phyloP scores from a whole-genome alignment of 352 stramenopile species.

The Thraustochytrium sp. region DNA sequence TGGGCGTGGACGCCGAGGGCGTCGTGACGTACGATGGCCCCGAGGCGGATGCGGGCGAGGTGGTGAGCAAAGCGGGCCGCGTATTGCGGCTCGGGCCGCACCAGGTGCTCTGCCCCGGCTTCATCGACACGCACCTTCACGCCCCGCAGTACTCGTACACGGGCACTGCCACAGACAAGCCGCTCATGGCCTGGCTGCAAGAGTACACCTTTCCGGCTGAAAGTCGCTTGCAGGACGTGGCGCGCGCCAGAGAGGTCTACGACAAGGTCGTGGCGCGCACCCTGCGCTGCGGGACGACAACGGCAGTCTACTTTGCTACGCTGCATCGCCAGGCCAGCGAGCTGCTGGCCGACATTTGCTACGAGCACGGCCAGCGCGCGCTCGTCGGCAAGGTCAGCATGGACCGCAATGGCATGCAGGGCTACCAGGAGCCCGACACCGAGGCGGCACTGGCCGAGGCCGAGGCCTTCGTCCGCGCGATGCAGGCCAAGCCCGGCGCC shows the following conservation, averaged over 20 bases:
- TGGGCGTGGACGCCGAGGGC: neutral
- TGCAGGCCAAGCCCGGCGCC: constrained; percentile 52
- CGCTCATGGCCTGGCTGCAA: constrained; percentile 84
- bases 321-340: constrained; percentile 81
- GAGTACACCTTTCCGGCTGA: constrained; percentile 89
- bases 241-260: constrained; percentile 73
- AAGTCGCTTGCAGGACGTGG: constrained; percentile 57
- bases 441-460: constrained; percentile 71
- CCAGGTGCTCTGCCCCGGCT: constrained; percentile 78
- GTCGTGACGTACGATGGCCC: neutral
- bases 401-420: constrained; percentile 77
- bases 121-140: constrained; percentile 87
- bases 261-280: constrained; percentile 73
- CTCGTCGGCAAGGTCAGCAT: constrained; percentile 92
- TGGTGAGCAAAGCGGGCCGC: neutral
- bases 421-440: constrained; percentile 72
- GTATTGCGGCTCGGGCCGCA: neutral
- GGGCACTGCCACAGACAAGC: constrained; percentile 83
- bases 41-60: neutral
- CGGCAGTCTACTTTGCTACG: constrained; percentile 86
- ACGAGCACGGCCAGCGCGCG: constrained; percentile 72
- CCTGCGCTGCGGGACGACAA: constrained; percentile 81
- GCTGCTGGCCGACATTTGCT: constrained; percentile 74
- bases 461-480: constrained; percentile 73
- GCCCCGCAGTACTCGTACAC: constrained; percentile 86